Evolutionary conservation across 2,329 filamentous ascomycete species (phyloP).

Genomic region (Plectosphaerella sp.): DNA sequence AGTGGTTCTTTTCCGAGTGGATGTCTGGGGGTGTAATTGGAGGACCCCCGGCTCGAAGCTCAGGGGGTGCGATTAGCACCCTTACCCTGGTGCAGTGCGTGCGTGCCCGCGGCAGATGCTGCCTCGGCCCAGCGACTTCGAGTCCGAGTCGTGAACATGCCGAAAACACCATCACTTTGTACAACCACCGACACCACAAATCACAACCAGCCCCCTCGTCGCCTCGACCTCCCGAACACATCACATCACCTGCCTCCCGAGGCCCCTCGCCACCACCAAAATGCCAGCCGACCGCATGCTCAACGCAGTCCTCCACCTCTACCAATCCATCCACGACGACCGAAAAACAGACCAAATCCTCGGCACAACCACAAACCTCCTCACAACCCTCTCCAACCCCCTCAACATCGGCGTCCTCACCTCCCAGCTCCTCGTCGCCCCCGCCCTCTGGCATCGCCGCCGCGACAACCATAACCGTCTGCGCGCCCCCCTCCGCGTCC

Average conservation of each 20-base stretch:
- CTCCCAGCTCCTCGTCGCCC: slow-evolving; percentile 66
- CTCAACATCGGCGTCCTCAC: slow-evolving; percentile 71
- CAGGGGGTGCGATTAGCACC: background rate
- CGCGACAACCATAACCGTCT: slow-evolving; percentile 45
- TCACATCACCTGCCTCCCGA: background rate
- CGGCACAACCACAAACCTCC: slow-evolving; percentile 62
- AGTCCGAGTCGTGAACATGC: no score
- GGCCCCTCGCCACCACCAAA: slow-evolving; percentile 8
- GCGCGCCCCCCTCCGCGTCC: slow-evolving; percentile 58
- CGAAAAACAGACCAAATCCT: slow-evolving; percentile 52
- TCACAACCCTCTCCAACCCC: slow-evolving; percentile 68
- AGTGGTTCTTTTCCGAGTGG: background rate
- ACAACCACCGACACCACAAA: background rate
- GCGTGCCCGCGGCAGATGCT: no score
- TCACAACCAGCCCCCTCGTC: background rate
- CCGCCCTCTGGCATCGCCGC: slow-evolving; percentile 63
- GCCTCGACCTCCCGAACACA: background rate
- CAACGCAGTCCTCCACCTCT: slow-evolving; percentile 59
- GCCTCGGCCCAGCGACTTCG: no score
- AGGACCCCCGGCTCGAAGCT: background rate
- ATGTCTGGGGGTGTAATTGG: background rate
- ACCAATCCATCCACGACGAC: slow-evolving; percentile 48
- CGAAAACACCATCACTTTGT: no score
- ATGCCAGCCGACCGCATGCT: slow-evolving; percentile 68
- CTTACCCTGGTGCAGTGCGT: no score